These are phyloP conservation scores for Citrullus mucosospermus DNA, from an alignment of 306 rosid species.

Conservation along the genomic window DNA sequence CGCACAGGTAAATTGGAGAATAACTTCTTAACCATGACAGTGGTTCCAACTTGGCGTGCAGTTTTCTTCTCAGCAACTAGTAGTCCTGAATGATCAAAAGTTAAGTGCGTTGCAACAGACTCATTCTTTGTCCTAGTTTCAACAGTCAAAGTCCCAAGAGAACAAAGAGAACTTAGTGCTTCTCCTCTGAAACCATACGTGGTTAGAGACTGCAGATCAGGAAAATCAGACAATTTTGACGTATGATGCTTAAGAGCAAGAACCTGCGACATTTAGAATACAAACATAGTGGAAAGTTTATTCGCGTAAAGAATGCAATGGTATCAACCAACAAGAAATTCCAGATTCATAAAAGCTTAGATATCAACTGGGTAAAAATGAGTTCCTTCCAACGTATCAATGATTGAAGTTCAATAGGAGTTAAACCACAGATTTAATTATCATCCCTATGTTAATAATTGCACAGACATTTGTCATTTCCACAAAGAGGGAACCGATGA, in stretches of 20 bases:
- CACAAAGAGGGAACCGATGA: background rate
- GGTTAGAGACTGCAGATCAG: conserved; percentile 77
- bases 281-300: background rate
- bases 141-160: conserved; percentile 56
- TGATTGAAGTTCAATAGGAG: background rate
- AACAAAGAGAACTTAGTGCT: conserved; percentile 83
- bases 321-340: background rate
- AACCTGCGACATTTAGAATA: conserved; percentile 26
- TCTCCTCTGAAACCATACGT: conserved; percentile 96
- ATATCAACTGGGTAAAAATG: background rate
- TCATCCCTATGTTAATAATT: background rate
- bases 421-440: background rate
- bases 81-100: conserved; percentile 63
- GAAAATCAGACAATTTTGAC: conserved; percentile 61
- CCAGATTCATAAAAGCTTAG: background rate
- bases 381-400: background rate
- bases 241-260: conserved; percentile 83
- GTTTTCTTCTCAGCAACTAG: conserved; percentile 61
- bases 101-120: conserved; percentile 59
- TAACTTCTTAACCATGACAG: conserved; percentile 68
- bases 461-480: background rate
- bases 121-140: conserved; percentile 73
- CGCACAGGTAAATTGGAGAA: conserved; percentile 77
- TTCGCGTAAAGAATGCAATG: background rate
- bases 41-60: conserved; percentile 83